Conservation (phyloP, 2,329 filamentous ascomycete species). For the Pseudopyricularia javanii region DNA sequence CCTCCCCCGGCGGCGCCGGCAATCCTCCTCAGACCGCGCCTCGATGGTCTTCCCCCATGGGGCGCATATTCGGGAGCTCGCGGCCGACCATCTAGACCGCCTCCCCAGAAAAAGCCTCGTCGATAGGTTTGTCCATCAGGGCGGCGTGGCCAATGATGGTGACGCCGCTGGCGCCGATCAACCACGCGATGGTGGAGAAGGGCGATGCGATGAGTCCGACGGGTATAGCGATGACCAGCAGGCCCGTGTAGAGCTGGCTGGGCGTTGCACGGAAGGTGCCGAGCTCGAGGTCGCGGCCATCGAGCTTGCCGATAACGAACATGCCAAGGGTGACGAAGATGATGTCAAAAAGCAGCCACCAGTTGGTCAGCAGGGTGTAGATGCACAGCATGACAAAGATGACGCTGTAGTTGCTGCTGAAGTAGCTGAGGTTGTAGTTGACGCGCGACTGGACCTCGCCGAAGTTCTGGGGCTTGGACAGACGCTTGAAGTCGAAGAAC, state of each 20-base stretch:
- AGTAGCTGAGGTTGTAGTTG: constrained; percentile 95
- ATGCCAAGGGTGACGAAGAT: constrained; percentile 75
- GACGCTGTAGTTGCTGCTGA: constrained; percentile 95
- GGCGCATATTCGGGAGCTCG: constrained; percentile 92
- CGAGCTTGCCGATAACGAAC: constrained; percentile 82
- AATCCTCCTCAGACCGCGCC: constrained; percentile 57
- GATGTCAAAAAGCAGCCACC: constrained; percentile 81
- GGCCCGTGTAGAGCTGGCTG: constrained; percentile 85
- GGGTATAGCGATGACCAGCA: constrained; percentile 73
- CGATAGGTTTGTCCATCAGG: constrained; percentile 96
- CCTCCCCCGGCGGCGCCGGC: constrained; percentile 29
- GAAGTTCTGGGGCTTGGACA: constrained; percentile 91
- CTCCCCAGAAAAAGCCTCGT: constrained; percentile 99
- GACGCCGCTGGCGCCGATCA: constrained; percentile 90
- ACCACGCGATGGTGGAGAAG: constrained; percentile 78
- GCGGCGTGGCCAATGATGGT: constrained; percentile 89
- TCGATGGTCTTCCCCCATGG: constrained; percentile 99
- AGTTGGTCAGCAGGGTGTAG: constrained; percentile 87
- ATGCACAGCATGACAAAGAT: constrained; percentile 92
- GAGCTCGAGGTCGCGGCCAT: constrained; percentile 78
- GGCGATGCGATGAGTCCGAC: constrained; percentile 77
- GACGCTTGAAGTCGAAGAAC: constrained; percentile 89
- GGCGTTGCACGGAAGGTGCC: constrained; percentile 73
- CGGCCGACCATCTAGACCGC: constrained; percentile 99
- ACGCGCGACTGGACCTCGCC: constrained; percentile 76